Evolutionary conservation across 306 rosid genomes (phyloP).

Genomic region (Glycine tomentella): DNA sequence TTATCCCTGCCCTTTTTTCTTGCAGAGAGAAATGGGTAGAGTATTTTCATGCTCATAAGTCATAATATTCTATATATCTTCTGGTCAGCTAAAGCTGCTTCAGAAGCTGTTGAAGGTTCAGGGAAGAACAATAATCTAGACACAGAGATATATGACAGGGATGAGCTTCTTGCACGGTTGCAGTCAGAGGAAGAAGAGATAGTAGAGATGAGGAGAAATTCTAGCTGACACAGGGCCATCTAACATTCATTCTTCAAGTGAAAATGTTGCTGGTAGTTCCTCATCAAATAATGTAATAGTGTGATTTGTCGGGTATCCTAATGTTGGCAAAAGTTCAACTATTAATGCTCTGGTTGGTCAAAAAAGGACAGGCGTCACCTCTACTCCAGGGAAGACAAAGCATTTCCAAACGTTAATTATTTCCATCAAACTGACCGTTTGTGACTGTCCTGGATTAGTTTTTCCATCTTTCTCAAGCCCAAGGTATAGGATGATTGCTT

Average conservation of each 20-base stretch:
- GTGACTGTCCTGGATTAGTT: slow-evolving; percentile 89
- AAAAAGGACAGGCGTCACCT: slow-evolving; percentile 81
- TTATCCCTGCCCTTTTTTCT: neutral
- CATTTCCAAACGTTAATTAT: slow-evolving; percentile 85
- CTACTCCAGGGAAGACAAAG: slow-evolving; percentile 92
- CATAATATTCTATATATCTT: slow-evolving; percentile 66
- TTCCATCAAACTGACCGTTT: slow-evolving; percentile 72
- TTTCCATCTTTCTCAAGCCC: slow-evolving; percentile 90
- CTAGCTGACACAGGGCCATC: slow-evolving; percentile 46
- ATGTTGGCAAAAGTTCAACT: slow-evolving; percentile 89
- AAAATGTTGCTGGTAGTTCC: slow-evolving; percentile 45
- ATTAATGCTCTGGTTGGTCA: slow-evolving; percentile 86
- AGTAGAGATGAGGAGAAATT: slow-evolving; percentile 55
- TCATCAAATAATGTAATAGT: slow-evolving; percentile 62
- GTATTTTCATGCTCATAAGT: slow-evolving; percentile 56
- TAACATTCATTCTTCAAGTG: slow-evolving; percentile 42
- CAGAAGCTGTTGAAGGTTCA: slow-evolving; percentile 67
- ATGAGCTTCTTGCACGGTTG: slow-evolving; percentile 76
- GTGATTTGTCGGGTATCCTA: slow-evolving; percentile 90
- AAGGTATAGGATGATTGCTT: slow-evolving; percentile 79
- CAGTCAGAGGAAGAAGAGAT: slow-evolving; percentile 79
- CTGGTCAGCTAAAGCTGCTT: slow-evolving; percentile 91
- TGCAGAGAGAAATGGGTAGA: slow-evolving; percentile 84
- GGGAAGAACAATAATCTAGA: slow-evolving; percentile 52
- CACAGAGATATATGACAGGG: slow-evolving; percentile 67